These are phyloP conservation scores for Gracilaria vermiculophylla DNA, from an alignment of 23 red algal genomes.

Conservation along the genomic window DNA sequence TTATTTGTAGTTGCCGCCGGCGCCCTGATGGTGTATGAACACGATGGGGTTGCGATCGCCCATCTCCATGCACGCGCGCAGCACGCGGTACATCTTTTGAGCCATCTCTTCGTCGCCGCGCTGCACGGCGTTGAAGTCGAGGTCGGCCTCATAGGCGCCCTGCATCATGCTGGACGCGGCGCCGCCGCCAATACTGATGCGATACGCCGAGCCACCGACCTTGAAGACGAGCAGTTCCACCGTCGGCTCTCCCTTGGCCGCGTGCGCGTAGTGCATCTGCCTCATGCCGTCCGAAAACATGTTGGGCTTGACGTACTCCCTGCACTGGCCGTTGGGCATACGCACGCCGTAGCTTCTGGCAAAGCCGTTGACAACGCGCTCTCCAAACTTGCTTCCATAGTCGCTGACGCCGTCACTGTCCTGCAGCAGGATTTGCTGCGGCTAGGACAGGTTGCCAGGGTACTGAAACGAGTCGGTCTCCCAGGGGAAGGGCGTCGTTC, in stretches of 20 bases:
- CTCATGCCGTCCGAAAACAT: constrained; percentile 99
- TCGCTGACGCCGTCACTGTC: constrained; percentile 94
- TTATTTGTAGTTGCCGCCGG: constrained; percentile 99
- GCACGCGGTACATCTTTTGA: constrained; percentile 91
- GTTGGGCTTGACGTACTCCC: constrained; percentile 98
- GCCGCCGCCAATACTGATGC: constrained; percentile 98
- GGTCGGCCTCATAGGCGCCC: constrained; percentile 84
- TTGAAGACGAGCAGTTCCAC: constrained; percentile 84
- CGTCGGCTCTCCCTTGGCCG: constrained; percentile 66
- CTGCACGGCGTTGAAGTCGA: constrained; percentile 99
- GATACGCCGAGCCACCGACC: constrained; percentile 97
- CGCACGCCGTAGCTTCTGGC: constrained; percentile 78
- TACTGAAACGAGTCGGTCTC: constrained; percentile 81
- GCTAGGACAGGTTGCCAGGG: constrained; percentile 79
- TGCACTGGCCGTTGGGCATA: constrained; percentile 44
- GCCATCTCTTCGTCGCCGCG: constrained; percentile 99
- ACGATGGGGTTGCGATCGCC: constrained; percentile 91
- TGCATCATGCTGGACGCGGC: constrained; percentile 99
- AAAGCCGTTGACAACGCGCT: constrained; percentile 90
- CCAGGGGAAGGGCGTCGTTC: constrained; percentile 59
- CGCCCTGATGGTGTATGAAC: constrained; percentile 96
- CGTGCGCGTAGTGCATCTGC: constrained; percentile 90
- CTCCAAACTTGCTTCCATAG: constrained; percentile 99
- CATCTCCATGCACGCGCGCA: constrained; percentile 96
- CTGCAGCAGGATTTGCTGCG: constrained; percentile 80